Evolutionary conservation across 345 rosid species (phyloP).

Genomic region (Raphanus sativus): DNA sequence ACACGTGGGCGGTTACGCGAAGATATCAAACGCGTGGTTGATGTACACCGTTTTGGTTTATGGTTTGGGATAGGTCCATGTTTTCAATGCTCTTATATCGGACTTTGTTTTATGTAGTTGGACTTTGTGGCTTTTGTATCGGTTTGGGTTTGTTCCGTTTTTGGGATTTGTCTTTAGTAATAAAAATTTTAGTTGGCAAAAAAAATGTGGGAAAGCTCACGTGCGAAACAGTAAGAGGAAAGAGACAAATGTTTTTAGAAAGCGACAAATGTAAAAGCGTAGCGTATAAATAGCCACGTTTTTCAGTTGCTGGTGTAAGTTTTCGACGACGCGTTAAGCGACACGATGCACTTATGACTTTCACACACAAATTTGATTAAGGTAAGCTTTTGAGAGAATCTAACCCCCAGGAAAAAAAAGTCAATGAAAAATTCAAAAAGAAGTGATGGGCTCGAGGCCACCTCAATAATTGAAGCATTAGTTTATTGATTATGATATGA

Average conservation of each 20-base stretch:
- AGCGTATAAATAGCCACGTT: conserved; percentile 22
- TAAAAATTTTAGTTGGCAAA: too few species aligned
- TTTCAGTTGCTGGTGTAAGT: background rate
- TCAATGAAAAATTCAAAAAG: background rate
- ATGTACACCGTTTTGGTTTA: too few species aligned
- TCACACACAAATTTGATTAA: conserved; percentile 6
- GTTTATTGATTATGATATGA: conserved; percentile 19
- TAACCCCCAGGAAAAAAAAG: conserved; percentile 17
- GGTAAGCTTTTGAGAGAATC: conserved; percentile 26
- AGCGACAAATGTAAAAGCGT: background rate
- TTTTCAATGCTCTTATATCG: too few species aligned
- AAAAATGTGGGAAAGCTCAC: background rate
- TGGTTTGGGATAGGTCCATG: too few species aligned
- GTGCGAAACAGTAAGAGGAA: background rate
- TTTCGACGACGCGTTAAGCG: conserved; percentile 17
- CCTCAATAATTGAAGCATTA: conserved; percentile 38
- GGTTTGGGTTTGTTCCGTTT: too few species aligned
- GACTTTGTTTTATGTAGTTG: too few species aligned
- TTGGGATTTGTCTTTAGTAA: too few species aligned
- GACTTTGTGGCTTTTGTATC: too few species aligned
- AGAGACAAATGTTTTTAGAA: background rate
- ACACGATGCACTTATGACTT: conserved; percentile 3
- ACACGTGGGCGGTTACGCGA: too few species aligned
- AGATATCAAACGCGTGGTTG: too few species aligned
- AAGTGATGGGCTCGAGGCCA: conserved; percentile 38